phyloP scores from a whole-genome alignment of 2,329 filamentous ascomycete species.

The Aspergillus awamori region DNA sequence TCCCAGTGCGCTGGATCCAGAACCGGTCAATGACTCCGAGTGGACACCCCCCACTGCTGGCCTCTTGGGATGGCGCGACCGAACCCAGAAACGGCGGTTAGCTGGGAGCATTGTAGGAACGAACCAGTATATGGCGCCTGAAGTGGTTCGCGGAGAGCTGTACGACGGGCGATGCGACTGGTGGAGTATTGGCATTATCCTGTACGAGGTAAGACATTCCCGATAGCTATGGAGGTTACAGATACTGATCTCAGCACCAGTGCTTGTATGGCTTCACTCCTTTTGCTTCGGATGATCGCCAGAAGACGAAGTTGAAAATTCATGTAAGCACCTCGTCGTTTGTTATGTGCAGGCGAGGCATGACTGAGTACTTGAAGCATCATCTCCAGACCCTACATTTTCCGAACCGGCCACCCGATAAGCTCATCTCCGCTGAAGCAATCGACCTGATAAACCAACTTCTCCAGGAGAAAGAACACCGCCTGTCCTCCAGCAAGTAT shows the following conservation, averaged over 20 bases:
- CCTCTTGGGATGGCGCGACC: slow-evolving; percentile 71
- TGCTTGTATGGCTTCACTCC: slow-evolving; percentile 91
- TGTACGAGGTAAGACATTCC: slow-evolving; percentile 68
- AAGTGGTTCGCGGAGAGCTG: slow-evolving; percentile 77
- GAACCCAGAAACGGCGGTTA: slow-evolving; percentile 67
- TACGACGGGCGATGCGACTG: slow-evolving; percentile 95
- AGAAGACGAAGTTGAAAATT: slow-evolving; percentile 85
- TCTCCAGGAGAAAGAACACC: slow-evolving; percentile 72
- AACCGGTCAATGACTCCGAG: slow-evolving; percentile 30
- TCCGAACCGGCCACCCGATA: slow-evolving; percentile 59
- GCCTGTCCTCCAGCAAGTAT: slow-evolving; percentile 78
- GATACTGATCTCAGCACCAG: slow-evolving; percentile 36
- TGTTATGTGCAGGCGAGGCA: neutral
- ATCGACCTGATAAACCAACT: slow-evolving; percentile 75
- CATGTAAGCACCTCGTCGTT: slow-evolving; percentile 56
- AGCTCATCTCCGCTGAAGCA: slow-evolving; percentile 68
- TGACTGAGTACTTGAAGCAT: slow-evolving; percentile 53
- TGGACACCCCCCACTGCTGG: slow-evolving; percentile 43
- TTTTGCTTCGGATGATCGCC: slow-evolving; percentile 78
- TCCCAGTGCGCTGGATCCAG: neutral
- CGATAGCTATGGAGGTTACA: neutral
- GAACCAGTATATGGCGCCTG: slow-evolving; percentile 97
- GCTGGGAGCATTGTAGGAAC: slow-evolving; percentile 90
- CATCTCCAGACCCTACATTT: slow-evolving; percentile 73
- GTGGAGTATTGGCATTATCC: slow-evolving; percentile 94